These are phyloP conservation scores for Tolypocladium ovalisporum DNA, from an alignment of 2,329 filamentous ascomycete genomes.

Conservation along the genomic window DNA sequence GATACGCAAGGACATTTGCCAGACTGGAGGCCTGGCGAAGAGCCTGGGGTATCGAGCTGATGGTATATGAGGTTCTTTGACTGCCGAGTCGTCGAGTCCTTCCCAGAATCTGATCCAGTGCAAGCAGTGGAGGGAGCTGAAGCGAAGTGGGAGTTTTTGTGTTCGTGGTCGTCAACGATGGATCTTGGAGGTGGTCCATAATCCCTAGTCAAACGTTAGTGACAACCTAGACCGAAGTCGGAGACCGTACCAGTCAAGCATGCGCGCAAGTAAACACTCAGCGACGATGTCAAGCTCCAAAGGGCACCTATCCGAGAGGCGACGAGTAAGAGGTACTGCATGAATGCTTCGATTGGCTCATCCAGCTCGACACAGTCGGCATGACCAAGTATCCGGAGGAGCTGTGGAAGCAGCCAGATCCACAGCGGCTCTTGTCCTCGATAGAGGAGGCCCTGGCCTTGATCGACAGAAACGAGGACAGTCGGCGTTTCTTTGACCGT, in stretches of 20 bases:
- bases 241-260: conserved; percentile 31
- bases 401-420: conserved; percentile 51
- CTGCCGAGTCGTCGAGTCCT: conserved; percentile 9
- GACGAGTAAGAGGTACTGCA: conserved; percentile 35
- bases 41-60: conserved; percentile 30
- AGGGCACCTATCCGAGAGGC: conserved; percentile 31
- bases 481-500: conserved; percentile 65
- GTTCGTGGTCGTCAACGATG: conserved; percentile 13
- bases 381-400: conserved; percentile 46
- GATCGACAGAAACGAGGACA: conserved; percentile 43
- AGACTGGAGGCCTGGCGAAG: conserved; percentile 35
- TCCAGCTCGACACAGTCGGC: conserved; percentile 33
- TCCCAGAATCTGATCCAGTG: conserved; percentile 24
- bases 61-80: conserved; percentile 25
- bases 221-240: not conserved
- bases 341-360: conserved; percentile 40
- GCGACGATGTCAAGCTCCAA: conserved; percentile 35
- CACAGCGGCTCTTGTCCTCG: conserved; percentile 52
- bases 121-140: conserved; percentile 26
- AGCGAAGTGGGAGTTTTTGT: conserved; percentile 16
- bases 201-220: conserved; percentile 16
- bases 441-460: conserved; percentile 32
- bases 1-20: conserved; percentile 30
- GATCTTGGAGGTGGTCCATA: conserved; percentile 22
- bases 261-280: conserved; percentile 37